Percentiles rank a stretch among this genome's conserved stretches.
Conservation (phyloP, 2,329 filamentous ascomycete genomes). For the Nakataea oryzae region DNA sequence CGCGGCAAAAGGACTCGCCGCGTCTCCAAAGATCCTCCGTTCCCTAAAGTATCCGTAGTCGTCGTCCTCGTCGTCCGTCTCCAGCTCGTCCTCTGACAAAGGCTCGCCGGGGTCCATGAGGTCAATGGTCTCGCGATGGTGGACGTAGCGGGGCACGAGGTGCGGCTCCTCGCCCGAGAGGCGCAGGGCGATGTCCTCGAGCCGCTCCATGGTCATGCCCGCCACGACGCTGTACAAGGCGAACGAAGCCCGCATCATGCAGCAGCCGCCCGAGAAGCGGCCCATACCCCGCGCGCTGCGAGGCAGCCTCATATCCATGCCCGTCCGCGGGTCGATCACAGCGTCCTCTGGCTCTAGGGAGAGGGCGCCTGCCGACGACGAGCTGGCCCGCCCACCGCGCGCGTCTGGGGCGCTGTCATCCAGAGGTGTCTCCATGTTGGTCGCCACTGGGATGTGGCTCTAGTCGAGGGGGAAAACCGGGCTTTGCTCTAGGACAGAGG, state of each 20-base stretch:
- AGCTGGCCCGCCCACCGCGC: neutral
- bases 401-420: neutral
- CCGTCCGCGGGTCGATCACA: neutral
- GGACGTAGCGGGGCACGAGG: conserved; percentile 1
- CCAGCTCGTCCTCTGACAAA: neutral
- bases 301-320: neutral
- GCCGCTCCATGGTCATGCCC: neutral
- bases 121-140: neutral
- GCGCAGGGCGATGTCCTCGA: conserved; percentile 1
- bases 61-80: neutral
- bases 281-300: conserved; percentile 1
- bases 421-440: neutral
- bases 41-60: neutral
- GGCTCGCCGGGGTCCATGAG: conserved; percentile 3
- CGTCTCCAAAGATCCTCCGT: neutral
- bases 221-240: conserved; percentile 3
- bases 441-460: no score
- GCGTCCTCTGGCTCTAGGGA: neutral
- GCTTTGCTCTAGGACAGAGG: no score
- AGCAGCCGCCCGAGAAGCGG: neutral
- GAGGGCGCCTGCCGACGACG: neutral
- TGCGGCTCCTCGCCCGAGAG: neutral
- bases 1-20: neutral
- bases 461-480: no score
- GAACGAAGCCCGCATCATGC: conserved; percentile 2